phyloP scores from a whole-genome alignment of 2,329 filamentous ascomycete genomes.

The Penicillium palitans region DNA sequence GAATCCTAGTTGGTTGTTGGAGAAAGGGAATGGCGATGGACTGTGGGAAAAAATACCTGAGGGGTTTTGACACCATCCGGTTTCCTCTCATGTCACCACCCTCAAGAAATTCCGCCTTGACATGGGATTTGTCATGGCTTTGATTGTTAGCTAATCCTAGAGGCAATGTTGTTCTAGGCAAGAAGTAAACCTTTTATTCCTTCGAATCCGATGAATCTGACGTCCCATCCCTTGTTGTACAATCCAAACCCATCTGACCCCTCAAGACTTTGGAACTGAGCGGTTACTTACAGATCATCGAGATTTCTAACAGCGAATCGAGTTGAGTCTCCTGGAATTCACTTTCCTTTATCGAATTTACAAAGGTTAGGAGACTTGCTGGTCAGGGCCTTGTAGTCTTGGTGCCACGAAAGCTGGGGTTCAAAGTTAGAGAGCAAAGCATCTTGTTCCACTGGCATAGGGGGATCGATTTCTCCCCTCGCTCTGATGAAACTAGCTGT shows the following conservation, averaged over 20 bases:
- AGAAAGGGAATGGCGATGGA: too few species aligned
- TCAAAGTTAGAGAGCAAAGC: slow-evolving; percentile 27
- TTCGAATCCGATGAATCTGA: background rate
- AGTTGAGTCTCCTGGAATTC: slow-evolving; percentile 11
- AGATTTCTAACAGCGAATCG: slow-evolving; percentile 17
- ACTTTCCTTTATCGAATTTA: slow-evolving; percentile 8
- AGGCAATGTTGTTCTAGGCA: background rate
- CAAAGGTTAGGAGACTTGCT: slow-evolving; percentile 21
- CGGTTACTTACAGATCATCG: slow-evolving; percentile 5
- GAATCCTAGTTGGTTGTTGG: too few species aligned
- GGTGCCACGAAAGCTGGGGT: too few species aligned
- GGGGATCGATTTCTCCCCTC: slow-evolving; percentile 10
- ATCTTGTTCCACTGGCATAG: slow-evolving; percentile 25
- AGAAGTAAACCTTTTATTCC: too few species aligned
- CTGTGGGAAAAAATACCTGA: too few species aligned
- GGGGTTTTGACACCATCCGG: too few species aligned
- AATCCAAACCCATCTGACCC: background rate
- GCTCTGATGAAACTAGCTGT: accelerated
- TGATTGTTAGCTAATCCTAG: too few species aligned
- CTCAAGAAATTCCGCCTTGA: too few species aligned
- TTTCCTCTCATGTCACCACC: too few species aligned
- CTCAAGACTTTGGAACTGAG: background rate
- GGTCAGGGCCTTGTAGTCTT: slow-evolving; percentile 11
- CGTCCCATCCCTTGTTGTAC: background rate
- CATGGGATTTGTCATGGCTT: too few species aligned